Percentiles rank a stretch among this genome's conserved stretches.
phyloP scores from a whole-genome alignment of 345 rosid genomes.

The Citropsis articulata region DNA sequence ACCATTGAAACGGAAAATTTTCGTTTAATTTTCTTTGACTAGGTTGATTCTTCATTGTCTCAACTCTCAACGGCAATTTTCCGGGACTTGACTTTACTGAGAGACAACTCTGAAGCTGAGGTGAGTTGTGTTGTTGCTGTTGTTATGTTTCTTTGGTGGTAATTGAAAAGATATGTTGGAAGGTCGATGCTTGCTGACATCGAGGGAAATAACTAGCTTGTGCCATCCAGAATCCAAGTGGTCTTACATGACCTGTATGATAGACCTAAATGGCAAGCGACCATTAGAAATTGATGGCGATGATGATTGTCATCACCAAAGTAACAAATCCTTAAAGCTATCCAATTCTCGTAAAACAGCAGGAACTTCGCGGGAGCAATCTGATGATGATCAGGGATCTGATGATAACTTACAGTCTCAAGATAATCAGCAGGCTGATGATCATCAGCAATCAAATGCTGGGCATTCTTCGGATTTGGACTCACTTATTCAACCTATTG shows the following conservation, averaged over 20 bases:
- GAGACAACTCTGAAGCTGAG: neutral
- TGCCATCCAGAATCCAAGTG: slow-evolving; percentile 61
- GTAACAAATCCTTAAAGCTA: slow-evolving; percentile 20
- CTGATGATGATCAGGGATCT: slow-evolving; percentile 19
- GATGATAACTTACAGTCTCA: slow-evolving; percentile 5
- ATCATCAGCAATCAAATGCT: slow-evolving; percentile 22
- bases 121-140: neutral
- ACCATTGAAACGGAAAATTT: neutral
- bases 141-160: slow-evolving; percentile 7
- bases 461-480: slow-evolving; percentile 56
- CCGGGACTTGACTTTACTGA: slow-evolving; percentile 2
- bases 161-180: slow-evolving; percentile 63
- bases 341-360: slow-evolving; percentile 2
- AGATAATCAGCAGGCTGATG: slow-evolving; percentile 14
- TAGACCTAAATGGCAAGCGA: slow-evolving; percentile 44
- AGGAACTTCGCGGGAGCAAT: slow-evolving; percentile 3
- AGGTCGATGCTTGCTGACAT: slow-evolving; percentile 52
- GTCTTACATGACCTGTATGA: slow-evolving; percentile 51
- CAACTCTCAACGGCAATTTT: slow-evolving; percentile 10
- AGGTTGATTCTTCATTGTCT: slow-evolving; percentile 6
- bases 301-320: slow-evolving; percentile 14
- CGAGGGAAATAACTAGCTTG: slow-evolving; percentile 64
- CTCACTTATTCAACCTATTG: slow-evolving; percentile 65
- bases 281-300: slow-evolving; percentile 36
- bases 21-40: slow-evolving; percentile 8